Base-by-base conservation (phyloP, 768 basidiomycete genomes). In the Auricularia sp. region DNA sequence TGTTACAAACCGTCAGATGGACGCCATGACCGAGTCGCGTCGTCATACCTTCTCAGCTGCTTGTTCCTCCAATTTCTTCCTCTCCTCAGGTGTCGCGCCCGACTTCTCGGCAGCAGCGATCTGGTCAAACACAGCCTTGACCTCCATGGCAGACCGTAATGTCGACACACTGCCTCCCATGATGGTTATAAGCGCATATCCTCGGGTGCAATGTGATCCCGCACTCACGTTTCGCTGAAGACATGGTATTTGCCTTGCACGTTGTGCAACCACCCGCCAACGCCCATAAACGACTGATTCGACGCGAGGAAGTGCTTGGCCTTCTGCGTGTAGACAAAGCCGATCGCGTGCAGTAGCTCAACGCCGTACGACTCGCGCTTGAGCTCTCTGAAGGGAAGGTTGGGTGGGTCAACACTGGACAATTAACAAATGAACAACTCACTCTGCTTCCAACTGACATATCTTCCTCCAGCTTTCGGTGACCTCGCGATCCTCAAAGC, bases 201-300 rank as follows among this genome's bases (percentile, higher is more conserved):
- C 53, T n/a, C 12, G 29, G 60, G 47, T 63, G 8, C 23, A 23
- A 23, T 3, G 23, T 44, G 14, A 64, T 42, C 12, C 39, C 39
- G 39, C 54, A 79, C 90, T 69, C 67, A 91, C 90, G 91, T 93
- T 78, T 94, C 92, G 72, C 91, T 93, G 74, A 96, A 90, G 18
- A 94, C 88, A 71, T 95, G 92, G 61, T 93, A 94, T 76, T 92
- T 93, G 12, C 90, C 90, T 73, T 92, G 90, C 2, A 93, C 90
- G 64, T 91, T 91, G 73, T 95, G 93, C 65, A 95, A 72, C 93
- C 93, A 96, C 6, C 93, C 93, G 12, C 93, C 93, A 16, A 96
- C 87, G 34, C 93, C 93, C 61, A 93, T 78, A 11, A 84, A 77
- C 0, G 85, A 79, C 79, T 84, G 67, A 75, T 84, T 79, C 18